Conservation (phyloP, 768 basidiomycete genomes). For the Lactarius evosmus region DNA sequence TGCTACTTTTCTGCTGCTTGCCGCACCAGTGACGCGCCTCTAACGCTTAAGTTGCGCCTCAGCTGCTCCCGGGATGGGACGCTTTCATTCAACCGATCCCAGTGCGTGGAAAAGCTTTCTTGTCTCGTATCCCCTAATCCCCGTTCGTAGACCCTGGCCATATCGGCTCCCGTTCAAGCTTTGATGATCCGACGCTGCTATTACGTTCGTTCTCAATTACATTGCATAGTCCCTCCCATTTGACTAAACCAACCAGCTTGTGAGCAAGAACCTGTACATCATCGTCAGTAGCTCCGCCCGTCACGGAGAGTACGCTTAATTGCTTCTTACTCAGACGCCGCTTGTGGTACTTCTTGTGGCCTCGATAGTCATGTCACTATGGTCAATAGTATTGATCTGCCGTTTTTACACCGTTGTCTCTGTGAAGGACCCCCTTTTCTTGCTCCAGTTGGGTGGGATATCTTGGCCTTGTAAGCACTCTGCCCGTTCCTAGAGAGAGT, state of each 20-base stretch:
- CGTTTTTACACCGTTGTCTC: neutral
- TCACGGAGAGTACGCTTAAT: neutral
- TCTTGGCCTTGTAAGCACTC: slow-evolving; percentile 15
- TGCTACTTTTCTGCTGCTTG: neutral
- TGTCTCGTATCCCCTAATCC: neutral
- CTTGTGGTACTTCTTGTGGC: slow-evolving; percentile 12
- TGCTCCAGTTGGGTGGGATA: neutral
- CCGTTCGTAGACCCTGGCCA: slow-evolving; percentile 1
- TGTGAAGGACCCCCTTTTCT: neutral
- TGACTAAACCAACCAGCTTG: slow-evolving; percentile 3
- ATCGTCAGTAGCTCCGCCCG: neutral
- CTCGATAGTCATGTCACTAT: neutral
- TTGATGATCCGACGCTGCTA: slow-evolving; percentile 22
- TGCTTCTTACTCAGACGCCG: neutral
- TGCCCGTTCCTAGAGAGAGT: neutral
- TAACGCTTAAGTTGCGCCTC: neutral
- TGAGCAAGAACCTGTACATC: slow-evolving; percentile 6
- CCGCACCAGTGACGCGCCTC: neutral
- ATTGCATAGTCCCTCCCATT: neutral
- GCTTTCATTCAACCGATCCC: slow-evolving; percentile 1
- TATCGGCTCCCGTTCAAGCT: slow-evolving; percentile 11
- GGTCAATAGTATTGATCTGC: neutral
- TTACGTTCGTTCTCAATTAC: slow-evolving; percentile 8
- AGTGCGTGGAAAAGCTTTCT: neutral
- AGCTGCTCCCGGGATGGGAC: neutral